phyloP scores from a whole-genome alignment of 768 basidiomycete genomes.

The Phaeotremella fagi region DNA sequence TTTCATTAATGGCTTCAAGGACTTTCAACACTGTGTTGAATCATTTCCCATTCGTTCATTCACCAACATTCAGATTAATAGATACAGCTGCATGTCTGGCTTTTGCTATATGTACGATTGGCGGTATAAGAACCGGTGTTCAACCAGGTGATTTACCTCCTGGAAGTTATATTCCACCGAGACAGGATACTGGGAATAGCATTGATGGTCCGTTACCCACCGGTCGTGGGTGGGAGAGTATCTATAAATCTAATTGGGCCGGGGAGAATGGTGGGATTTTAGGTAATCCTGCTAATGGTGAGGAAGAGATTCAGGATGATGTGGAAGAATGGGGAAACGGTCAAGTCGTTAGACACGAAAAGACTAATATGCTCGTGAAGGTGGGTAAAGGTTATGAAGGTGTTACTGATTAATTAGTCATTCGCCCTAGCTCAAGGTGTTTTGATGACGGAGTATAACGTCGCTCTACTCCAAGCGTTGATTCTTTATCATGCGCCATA shows the following conservation, averaged over 20 bases:
- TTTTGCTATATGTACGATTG: conserved; percentile 50
- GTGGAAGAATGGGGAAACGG: conserved; percentile 34
- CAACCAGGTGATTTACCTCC: neutral
- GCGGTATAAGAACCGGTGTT: conserved; percentile 23
- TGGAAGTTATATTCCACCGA: neutral
- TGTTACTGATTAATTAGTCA: conserved; percentile 21
- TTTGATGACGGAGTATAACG: conserved; percentile 46
- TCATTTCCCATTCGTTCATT: conserved; percentile 50
- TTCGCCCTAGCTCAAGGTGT: conserved; percentile 46
- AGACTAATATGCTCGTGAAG: conserved; percentile 49
- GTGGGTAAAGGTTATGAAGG: conserved; percentile 8
- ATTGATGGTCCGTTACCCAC: conserved; percentile 31
- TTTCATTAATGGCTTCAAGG: conserved; percentile 47
- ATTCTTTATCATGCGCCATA: conserved; percentile 43
- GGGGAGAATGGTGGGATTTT: no score
- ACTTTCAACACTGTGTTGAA: conserved; percentile 46
- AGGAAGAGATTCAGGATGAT: conserved; percentile 15
- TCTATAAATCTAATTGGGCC: conserved; percentile 25
- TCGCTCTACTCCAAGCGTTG: conserved; percentile 40
- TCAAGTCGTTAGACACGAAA: conserved; percentile 43
- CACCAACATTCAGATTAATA: conserved; percentile 48
- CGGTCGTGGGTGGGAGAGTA: conserved; percentile 22
- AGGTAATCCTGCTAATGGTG: no score
- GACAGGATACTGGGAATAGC: neutral
- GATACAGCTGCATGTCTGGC: conserved; percentile 46